phyloP scores from a whole-genome alignment of 305 asterid genomes.

The Fraxinus sp. region DNA sequence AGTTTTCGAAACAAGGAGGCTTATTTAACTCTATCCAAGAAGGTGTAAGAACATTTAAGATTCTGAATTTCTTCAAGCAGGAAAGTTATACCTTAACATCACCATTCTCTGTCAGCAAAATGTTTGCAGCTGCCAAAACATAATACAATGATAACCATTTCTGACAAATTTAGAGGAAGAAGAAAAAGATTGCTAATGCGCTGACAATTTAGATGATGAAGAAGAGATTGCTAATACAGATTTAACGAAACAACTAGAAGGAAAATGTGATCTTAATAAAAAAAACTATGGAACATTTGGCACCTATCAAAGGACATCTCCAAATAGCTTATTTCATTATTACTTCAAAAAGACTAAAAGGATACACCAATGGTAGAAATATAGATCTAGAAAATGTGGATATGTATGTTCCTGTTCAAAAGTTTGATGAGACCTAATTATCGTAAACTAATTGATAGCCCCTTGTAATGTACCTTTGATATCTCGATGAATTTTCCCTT shows the following conservation, averaged over 20 bases:
- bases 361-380: background rate
- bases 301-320: conserved; percentile 8
- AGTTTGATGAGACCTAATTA: conserved; percentile 4
- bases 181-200: background rate
- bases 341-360: conserved; percentile 1
- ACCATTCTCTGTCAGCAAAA: conserved; percentile 84
- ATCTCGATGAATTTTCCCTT: conserved; percentile 96
- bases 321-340: conserved; percentile 2
- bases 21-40: background rate
- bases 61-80: conserved; percentile 19
- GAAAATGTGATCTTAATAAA: background rate
- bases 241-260: background rate
- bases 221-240: background rate
- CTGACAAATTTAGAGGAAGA: background rate
- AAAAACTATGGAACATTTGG: background rate
- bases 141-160: background rate
- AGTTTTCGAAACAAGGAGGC: background rate
- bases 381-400: background rate
- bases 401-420: background rate
- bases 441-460: conserved; percentile 16
- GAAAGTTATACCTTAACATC: conserved; percentile 75
- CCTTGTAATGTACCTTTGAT: conserved; percentile 63
- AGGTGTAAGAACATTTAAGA: background rate
- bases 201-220: background rate
- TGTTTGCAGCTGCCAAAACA: conserved; percentile 57